Evolutionary conservation across 306 rosid genomes (phyloP).

Genomic region (Ormosia emarginata): DNA sequence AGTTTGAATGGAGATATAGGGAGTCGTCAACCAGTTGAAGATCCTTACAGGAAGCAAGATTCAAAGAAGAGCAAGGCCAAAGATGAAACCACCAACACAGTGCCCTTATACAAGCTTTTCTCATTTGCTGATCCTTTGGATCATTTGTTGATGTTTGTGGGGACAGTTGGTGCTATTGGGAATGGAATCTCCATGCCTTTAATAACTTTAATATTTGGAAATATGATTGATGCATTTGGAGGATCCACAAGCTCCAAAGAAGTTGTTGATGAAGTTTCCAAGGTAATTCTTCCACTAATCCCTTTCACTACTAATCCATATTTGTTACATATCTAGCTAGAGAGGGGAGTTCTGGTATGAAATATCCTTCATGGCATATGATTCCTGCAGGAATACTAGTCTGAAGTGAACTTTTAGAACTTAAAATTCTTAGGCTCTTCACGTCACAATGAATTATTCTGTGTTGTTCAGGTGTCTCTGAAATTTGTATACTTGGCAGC

Average conservation of each 20-base stretch:
- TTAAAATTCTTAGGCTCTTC: background rate
- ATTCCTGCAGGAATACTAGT: background rate
- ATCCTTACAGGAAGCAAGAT: conserved; percentile 27
- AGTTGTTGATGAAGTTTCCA: conserved; percentile 58
- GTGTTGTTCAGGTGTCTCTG: conserved; percentile 47
- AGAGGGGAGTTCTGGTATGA: background rate
- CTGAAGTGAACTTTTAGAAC: background rate
- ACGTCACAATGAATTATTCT: background rate
- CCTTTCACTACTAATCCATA: background rate
- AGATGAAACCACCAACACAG: conserved; percentile 33
- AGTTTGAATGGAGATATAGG: conserved; percentile 22
- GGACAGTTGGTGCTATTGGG: conserved; percentile 59
- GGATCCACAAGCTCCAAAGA: conserved; percentile 12
- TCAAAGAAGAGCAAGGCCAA: conserved; percentile 34
- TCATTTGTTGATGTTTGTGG: conserved; percentile 55
- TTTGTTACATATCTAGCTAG: background rate
- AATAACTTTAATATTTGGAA: conserved; percentile 64
- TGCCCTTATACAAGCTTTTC: conserved; percentile 78
- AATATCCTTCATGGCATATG: background rate
- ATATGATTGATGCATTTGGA: conserved; percentile 67
- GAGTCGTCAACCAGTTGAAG: background rate
- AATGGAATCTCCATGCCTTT: conserved; percentile 61
- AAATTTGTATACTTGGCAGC: conserved; percentile 65
- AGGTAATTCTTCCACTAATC: conserved; percentile 18
- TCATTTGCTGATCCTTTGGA: conserved; percentile 74